Evolutionary conservation across 2,329 filamentous ascomycete genomes (phyloP).

Genomic region (Fusarium multiceps): DNA sequence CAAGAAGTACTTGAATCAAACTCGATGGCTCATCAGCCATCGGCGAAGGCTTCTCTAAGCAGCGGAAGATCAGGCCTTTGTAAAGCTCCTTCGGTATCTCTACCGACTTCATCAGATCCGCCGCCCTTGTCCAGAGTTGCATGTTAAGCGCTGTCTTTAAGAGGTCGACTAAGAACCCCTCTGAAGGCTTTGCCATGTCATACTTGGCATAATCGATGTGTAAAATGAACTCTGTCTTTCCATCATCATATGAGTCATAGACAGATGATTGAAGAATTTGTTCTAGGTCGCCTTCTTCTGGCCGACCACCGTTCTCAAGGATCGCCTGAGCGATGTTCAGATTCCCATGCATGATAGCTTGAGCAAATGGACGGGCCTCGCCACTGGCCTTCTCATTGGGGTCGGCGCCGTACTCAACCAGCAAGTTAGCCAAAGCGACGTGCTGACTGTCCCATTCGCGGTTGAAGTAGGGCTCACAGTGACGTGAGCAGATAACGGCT

Average conservation of each 20-base stretch:
- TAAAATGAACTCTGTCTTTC: constrained; percentile 42
- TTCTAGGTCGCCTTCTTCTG: constrained; percentile 41
- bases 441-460: constrained; percentile 44
- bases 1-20: constrained; percentile 42
- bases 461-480: constrained; percentile 40
- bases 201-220: constrained; percentile 41
- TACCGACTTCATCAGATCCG: constrained; percentile 43
- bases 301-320: constrained; percentile 42
- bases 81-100: constrained; percentile 36
- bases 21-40: constrained; percentile 42
- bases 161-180: constrained; percentile 37
- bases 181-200: constrained; percentile 39
- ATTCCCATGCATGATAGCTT: constrained; percentile 41
- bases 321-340: constrained; percentile 39
- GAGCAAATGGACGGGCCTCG: constrained; percentile 39
- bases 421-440: constrained; percentile 41
- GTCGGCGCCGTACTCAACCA: constrained; percentile 43
- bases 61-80: constrained; percentile 40
- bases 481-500: constrained; percentile 43
- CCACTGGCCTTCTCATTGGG: constrained; percentile 44
- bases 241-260: constrained; percentile 44
- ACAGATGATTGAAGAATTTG: constrained; percentile 34
- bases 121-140: constrained; percentile 43
- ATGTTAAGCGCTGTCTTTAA: constrained; percentile 36
- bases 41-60: constrained; percentile 37